Evolutionary conservation across 2,329 filamentous ascomycete species (phyloP).

Genomic region (Plenodomus biglobosus): DNA sequence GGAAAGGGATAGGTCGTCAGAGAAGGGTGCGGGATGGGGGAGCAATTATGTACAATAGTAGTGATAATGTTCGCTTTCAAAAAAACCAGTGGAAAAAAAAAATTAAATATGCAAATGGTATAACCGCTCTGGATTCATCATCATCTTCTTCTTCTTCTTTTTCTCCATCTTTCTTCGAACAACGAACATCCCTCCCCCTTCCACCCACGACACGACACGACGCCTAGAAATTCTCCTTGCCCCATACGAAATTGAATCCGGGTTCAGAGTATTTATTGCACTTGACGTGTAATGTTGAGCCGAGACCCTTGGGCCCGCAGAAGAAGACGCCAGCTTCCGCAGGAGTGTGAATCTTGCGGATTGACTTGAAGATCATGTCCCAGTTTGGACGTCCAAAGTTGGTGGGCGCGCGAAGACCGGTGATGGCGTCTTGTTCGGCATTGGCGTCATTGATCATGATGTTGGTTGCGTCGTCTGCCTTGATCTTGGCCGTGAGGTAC

Average conservation of each 20-base stretch:
- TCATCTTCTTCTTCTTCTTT: background rate
- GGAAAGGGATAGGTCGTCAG: too few species aligned
- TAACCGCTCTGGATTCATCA: background rate
- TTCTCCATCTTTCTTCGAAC: too few species aligned
- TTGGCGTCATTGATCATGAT: constrained; percentile 93
- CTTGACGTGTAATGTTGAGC: constrained; percentile 75
- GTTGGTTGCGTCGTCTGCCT: constrained; percentile 81
- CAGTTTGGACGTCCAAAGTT: constrained; percentile 87
- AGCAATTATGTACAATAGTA: constrained; percentile 23
- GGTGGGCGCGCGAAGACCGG: constrained; percentile 76
- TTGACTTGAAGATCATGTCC: constrained; percentile 85
- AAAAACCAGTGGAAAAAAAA: too few species aligned
- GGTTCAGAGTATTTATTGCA: constrained; percentile 88
- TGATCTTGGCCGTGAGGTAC: constrained; percentile 85
- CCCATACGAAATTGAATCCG: constrained; percentile 69
- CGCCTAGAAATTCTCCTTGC: constrained; percentile 67
- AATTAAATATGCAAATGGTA: constrained; percentile 16
- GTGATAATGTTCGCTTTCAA: constrained; percentile 15
- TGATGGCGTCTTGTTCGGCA: constrained; percentile 81
- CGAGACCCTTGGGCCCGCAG: constrained; percentile 79
- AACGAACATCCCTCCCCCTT: too few species aligned
- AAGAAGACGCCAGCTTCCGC: constrained; percentile 61
- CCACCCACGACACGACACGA: too few species aligned
- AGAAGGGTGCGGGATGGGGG: too few species aligned
- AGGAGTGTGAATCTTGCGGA: constrained; percentile 66